A percentile compares a stretch with the other conserved stretches of the same genome.
phyloP scores from a whole-genome alignment of 1,284 basidiomycete genomes.

The Malassezia pachydermatis region DNA sequence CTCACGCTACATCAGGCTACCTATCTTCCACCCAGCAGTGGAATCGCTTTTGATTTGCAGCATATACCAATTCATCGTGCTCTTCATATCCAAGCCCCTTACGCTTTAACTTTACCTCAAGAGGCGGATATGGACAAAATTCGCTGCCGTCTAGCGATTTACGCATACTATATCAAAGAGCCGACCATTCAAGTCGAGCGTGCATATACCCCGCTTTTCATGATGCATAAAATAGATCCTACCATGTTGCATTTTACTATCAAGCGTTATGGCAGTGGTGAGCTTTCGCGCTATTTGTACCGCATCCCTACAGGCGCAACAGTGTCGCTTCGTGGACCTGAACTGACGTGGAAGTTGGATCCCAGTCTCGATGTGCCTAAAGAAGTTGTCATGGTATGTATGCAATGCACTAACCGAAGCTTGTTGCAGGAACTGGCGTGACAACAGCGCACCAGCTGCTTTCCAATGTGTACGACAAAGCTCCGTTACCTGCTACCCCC shows the following conservation, averaged over 20 bases:
- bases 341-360: slow-evolving; percentile 12
- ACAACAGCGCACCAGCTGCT: slow-evolving; percentile 17
- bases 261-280: slow-evolving; percentile 19
- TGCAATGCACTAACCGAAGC: slow-evolving; percentile 1
- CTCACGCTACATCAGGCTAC: not conserved
- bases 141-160: slow-evolving; percentile 1
- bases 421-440: slow-evolving; percentile 19
- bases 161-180: slow-evolving; percentile 18
- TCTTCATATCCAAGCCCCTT: not conserved
- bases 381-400: slow-evolving; percentile 16
- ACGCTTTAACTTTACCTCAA: not conserved
- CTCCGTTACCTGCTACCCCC: not conserved
- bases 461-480: slow-evolving; percentile 2
- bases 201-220: slow-evolving; percentile 15
- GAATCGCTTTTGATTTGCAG: not conserved
- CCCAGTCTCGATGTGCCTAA: not conserved
- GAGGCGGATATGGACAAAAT: not conserved
- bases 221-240: not conserved
- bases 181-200: slow-evolving; percentile 20
- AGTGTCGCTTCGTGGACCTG: slow-evolving; percentile 17
- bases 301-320: slow-evolving; percentile 4
- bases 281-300: slow-evolving; percentile 19
- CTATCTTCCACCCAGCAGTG: not conserved
- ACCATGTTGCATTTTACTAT: slow-evolving; percentile 6
- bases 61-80: slow-evolving; percentile 3